Evolutionary conservation across 129 eudicot genomes (phyloP).

Genomic region (Arctium minus): DNA sequence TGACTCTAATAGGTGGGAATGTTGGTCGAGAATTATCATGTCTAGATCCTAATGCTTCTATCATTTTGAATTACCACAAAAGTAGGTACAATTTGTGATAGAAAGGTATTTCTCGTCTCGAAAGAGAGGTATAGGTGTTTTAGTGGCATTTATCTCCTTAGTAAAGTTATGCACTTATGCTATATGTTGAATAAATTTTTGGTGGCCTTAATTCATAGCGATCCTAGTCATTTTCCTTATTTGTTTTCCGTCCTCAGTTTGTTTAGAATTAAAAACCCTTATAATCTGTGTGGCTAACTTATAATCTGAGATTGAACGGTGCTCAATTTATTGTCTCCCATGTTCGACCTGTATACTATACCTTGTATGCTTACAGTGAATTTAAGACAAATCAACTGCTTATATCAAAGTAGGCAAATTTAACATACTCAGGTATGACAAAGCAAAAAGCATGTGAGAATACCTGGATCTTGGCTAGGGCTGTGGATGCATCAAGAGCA

Average conservation of each 20-base stretch:
- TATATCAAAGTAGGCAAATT: neutral
- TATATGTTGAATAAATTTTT: neutral
- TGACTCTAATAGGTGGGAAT: neutral
- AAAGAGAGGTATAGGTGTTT: neutral
- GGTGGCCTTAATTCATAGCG: neutral
- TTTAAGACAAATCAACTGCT: neutral
- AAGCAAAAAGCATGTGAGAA: slow-evolving; percentile 5
- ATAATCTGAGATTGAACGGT: neutral
- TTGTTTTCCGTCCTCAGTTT: neutral
- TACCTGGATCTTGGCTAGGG: slow-evolving; percentile 93
- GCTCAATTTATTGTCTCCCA: neutral
- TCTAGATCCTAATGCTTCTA: neutral
- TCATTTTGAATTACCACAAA: neutral
- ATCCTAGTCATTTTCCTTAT: neutral
- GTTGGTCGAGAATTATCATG: neutral
- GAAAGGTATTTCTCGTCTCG: neutral
- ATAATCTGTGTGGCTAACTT: neutral
- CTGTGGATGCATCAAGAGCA: slow-evolving; percentile 94
- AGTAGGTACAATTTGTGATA: neutral
- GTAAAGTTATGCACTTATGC: neutral
- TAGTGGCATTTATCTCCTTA: neutral
- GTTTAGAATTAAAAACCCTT: neutral
- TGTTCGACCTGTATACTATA: neutral
- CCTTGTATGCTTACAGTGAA: neutral
- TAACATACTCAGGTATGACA: neutral